phyloP scores from a whole-genome alignment of 495 filamentous ascomycete species.

The Penicillium subrubescens region DNA sequence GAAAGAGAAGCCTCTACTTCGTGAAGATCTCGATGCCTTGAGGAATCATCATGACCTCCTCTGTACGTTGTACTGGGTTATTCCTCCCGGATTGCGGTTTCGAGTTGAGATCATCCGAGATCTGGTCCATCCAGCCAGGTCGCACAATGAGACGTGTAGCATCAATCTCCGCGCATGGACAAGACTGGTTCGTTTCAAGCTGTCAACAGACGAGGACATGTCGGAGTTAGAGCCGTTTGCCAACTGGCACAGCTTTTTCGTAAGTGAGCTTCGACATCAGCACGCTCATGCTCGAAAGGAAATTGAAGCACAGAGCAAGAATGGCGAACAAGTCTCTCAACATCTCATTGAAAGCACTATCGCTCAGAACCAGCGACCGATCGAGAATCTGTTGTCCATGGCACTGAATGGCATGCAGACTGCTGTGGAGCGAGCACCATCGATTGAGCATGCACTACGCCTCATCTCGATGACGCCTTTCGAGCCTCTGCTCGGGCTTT shows the following conservation, averaged over 20 bases:
- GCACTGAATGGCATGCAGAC: conserved; percentile 53
- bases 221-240: conserved; percentile 59
- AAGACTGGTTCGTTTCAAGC: conserved; percentile 73
- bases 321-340: conserved; percentile 44
- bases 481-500: conserved; percentile 38
- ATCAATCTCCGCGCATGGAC: conserved; percentile 83
- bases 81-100: conserved; percentile 71
- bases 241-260: conserved; percentile 68
- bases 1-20: conserved; percentile 73
- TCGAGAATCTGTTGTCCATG: conserved; percentile 60
- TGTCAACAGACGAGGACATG: conserved; percentile 58
- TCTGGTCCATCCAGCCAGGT: conserved; percentile 74
- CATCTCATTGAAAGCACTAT: conserved; percentile 58
- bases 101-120: conserved; percentile 70
- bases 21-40: conserved; percentile 79
- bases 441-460: conserved; percentile 37
- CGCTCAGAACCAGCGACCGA: conserved; percentile 60
- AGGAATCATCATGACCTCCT: conserved; percentile 94
- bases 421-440: conserved; percentile 46
- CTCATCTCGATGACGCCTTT: conserved; percentile 41
- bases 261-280: conserved; percentile 58
- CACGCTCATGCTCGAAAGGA: conserved; percentile 62
- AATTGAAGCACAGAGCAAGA: conserved; percentile 57
- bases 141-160: conserved; percentile 82
- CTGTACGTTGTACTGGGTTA: conserved; percentile 83